These are phyloP conservation scores for Boletus pseudopeckii DNA, from an alignment of 768 basidiomycete species.

Conservation along the genomic window DNA sequence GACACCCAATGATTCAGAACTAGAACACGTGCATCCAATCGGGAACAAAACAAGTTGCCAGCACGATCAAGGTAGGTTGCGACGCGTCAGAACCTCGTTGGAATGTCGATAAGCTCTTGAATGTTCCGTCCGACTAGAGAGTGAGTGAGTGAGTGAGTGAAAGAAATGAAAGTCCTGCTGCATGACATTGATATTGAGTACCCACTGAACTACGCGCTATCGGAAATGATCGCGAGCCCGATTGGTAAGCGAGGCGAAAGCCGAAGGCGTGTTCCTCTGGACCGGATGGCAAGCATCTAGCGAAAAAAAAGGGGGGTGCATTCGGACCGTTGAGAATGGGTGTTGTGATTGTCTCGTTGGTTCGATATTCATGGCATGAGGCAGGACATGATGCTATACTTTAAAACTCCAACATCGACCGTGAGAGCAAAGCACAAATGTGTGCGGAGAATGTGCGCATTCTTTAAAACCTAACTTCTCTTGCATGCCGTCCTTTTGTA, in stretches of 20 bases:
- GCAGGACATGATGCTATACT: neutral
- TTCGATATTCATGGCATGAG: neutral
- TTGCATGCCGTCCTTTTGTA: neutral
- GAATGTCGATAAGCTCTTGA: slow-evolving; percentile 4
- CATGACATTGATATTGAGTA: neutral
- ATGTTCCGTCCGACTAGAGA: slow-evolving; percentile 8
- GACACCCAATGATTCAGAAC: neutral
- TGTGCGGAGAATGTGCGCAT: neutral
- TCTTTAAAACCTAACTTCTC: too few relatives aligned
- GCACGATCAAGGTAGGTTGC: neutral
- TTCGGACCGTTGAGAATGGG: neutral
- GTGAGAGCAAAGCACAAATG: neutral
- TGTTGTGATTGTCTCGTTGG: neutral
- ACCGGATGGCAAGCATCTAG: neutral
- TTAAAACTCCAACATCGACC: neutral
- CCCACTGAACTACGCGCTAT: neutral
- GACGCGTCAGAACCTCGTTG: neutral
- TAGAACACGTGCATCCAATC: neutral
- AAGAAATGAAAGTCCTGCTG: neutral
- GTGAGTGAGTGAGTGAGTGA: neutral
- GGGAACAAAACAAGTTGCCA: neutral
- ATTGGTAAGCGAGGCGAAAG: neutral
- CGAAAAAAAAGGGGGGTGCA: neutral
- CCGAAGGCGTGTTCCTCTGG: neutral
- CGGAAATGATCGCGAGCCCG: neutral